A percentile compares a stretch with the other conserved stretches of the same genome.
phyloP scores from a whole-genome alignment of 495 filamentous ascomycete genomes.

The Trichoderma reesei region DNA sequence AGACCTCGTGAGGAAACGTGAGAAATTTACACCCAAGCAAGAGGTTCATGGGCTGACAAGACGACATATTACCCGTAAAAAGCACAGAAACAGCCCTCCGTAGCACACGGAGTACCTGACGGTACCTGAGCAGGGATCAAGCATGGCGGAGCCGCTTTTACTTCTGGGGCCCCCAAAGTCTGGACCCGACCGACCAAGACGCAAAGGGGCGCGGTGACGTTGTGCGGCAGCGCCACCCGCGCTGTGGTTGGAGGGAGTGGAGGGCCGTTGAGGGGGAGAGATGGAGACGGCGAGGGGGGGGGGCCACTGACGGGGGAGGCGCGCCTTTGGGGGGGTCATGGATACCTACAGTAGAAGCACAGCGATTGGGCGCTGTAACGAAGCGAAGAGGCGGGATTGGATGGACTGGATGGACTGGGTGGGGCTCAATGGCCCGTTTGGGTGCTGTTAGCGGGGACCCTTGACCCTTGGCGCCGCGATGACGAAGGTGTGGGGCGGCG shows the following conservation, averaged over 20 bases:
- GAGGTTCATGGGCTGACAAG: too few relatives aligned
- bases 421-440: too few relatives aligned
- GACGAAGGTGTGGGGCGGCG: neutral
- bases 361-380: too few relatives aligned
- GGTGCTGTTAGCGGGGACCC: conserved; percentile 9
- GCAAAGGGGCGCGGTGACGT: conserved; percentile 10
- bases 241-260: too few relatives aligned
- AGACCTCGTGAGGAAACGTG: too few relatives aligned
- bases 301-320: too few relatives aligned
- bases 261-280: neutral
- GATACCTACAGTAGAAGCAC: too few relatives aligned
- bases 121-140: neutral
- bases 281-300: too few relatives aligned
- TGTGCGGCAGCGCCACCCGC: conserved; percentile 8
- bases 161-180: neutral
- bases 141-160: conserved; percentile 7
- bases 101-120: neutral
- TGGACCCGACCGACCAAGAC: conserved; percentile 1
- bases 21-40: too few relatives aligned
- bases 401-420: too few relatives aligned
- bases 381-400: too few relatives aligned
- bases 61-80: too few relatives aligned
- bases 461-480: conserved; percentile 4
- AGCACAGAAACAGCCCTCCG: neutral
- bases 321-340: neutral